Conservation (phyloP, 192 early-diverging fungal genomes). For the Chytriomyces sp. region DNA sequence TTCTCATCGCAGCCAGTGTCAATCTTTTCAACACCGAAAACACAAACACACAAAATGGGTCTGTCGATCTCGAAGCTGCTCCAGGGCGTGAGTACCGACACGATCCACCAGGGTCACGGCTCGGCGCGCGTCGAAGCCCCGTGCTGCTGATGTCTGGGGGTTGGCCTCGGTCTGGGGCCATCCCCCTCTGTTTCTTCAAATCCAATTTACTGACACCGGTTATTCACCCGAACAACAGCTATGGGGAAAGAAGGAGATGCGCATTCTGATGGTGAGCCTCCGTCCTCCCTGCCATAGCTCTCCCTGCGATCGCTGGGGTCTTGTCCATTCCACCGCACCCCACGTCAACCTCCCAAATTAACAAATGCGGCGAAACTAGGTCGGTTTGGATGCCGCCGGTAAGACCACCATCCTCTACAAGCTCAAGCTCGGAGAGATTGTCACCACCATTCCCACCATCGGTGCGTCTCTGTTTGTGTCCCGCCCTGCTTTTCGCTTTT, state of each 20-base stretch:
- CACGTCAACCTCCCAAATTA: too few species aligned
- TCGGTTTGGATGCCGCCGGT: slow-evolving; percentile 50
- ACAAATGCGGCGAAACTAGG: too few species aligned
- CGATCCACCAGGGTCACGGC: background rate
- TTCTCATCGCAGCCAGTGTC: background rate
- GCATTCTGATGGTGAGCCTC: slow-evolving; percentile 82
- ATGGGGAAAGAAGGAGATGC: slow-evolving; percentile 93
- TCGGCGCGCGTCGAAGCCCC: background rate
- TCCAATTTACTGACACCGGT: background rate
- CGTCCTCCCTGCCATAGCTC: background rate
- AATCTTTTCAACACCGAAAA: background rate
- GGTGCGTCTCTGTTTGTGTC: slow-evolving; percentile 63
- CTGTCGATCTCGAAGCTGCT: slow-evolving; percentile 46
- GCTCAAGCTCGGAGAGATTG: slow-evolving; percentile 97
- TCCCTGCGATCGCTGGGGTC: too few species aligned
- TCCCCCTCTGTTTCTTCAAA: background rate
- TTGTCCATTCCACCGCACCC: background rate
- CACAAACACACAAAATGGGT: slow-evolving; percentile 70
- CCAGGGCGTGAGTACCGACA: slow-evolving; percentile 30
- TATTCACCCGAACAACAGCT: slow-evolving; percentile 39
- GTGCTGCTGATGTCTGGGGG: background rate
- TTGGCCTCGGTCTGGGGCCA: background rate
- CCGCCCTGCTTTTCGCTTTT: slow-evolving; percentile 33
- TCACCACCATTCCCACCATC: slow-evolving; percentile 98
- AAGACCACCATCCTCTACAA: slow-evolving; percentile 99